Evolutionary conservation across 2,329 filamentous ascomycete species (phyloP).

Genomic region (Thelonectria olida): DNA sequence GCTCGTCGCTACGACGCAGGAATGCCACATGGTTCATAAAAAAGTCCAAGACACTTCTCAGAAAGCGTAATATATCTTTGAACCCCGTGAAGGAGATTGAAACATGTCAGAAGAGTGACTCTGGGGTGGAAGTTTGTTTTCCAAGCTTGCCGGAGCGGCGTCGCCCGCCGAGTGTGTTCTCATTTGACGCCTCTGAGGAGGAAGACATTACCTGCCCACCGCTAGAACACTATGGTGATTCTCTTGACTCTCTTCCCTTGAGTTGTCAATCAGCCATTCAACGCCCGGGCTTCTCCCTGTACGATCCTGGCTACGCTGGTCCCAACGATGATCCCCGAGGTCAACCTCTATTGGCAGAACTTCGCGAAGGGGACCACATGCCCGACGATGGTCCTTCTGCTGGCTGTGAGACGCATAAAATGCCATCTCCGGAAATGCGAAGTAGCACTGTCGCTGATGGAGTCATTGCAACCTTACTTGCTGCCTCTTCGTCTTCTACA

Average conservation of each 20-base stretch:
- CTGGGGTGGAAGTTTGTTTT: background rate
- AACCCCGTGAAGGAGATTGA: background rate
- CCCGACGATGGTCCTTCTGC: background rate
- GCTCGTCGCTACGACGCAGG: background rate
- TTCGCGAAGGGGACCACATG: background rate
- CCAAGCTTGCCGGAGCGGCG: background rate
- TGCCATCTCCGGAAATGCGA: background rate
- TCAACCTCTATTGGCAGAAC: background rate
- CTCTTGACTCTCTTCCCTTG: background rate
- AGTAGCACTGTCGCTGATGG: background rate
- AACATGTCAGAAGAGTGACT: background rate
- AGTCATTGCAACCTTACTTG: background rate
- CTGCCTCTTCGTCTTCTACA: background rate
- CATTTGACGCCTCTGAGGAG: background rate
- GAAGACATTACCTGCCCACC: background rate
- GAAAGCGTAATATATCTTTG: background rate
- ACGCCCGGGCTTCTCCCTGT: background rate
- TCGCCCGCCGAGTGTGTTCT: background rate
- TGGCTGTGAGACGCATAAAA: background rate
- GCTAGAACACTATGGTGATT: background rate
- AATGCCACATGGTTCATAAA: background rate
- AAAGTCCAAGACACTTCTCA: slow-evolving; percentile 6
- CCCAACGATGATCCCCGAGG: background rate
- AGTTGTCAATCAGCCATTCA: background rate
- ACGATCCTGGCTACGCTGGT: background rate